A percentile compares a stretch with the other conserved stretches of the same genome.
Evolutionary conservation across 2,329 filamentous ascomycete species (phyloP).

Genomic region (Tympanopsis confertula): DNA sequence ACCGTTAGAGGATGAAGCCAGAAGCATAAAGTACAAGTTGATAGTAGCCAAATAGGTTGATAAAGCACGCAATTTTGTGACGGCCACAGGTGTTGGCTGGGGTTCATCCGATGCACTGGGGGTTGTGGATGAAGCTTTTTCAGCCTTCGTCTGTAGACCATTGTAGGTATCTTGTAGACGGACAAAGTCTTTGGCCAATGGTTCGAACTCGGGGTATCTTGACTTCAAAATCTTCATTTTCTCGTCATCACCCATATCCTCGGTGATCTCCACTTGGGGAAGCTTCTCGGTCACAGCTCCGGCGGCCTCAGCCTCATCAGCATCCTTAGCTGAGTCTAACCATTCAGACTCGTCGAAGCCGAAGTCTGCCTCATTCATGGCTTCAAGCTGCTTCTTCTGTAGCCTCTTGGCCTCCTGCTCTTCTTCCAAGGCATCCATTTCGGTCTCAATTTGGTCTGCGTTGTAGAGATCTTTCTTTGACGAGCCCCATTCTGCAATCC

Average conservation of each 20-base stretch:
- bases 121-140: constrained; percentile 24
- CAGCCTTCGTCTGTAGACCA: constrained; percentile 44
- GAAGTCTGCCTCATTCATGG: constrained; percentile 86
- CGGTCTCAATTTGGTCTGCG: constrained; percentile 1
- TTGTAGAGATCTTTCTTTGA: constrained; percentile 1
- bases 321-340: constrained; percentile 43
- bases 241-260: constrained; percentile 67
- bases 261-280: constrained; percentile 69
- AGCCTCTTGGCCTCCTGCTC: constrained; percentile 79
- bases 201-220: constrained; percentile 86
- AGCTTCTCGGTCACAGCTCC: constrained; percentile 73
- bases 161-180: constrained; percentile 57
- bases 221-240: constrained; percentile 63
- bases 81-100: constrained; percentile 27
- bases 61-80: constrained; percentile 68
- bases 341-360: constrained; percentile 85
- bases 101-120: background rate
- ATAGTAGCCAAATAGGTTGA: constrained; percentile 78
- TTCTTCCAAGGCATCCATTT: constrained; percentile 60
- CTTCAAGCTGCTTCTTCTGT: constrained; percentile 80
- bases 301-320: constrained; percentile 27
- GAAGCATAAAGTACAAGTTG: constrained; percentile 85
- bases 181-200: constrained; percentile 68
- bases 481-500: background rate
- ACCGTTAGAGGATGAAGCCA: constrained; percentile 65